These are phyloP conservation scores for Fusarium coffeatum DNA, from an alignment of 2,329 filamentous ascomycete genomes.

Conservation along the genomic window DNA sequence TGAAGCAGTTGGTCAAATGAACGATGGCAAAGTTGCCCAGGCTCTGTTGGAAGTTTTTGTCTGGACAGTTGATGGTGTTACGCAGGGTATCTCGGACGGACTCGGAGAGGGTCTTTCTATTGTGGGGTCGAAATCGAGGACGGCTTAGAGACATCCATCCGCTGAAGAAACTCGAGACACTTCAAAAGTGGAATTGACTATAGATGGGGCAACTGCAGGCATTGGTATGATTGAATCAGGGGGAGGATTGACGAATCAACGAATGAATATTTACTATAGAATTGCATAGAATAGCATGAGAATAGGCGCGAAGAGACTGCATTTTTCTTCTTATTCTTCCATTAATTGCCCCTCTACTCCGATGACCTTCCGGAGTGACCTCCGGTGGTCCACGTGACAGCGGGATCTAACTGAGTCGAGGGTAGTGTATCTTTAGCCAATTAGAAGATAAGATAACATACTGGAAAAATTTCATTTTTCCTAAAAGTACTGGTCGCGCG, in stretches of 20 bases:
- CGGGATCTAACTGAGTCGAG: constrained; percentile 2
- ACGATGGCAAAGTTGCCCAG: constrained; percentile 73
- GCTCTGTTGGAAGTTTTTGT: constrained; percentile 64
- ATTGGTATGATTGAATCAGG: not conserved
- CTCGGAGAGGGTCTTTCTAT: constrained; percentile 55
- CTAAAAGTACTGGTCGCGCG: constrained; percentile 17
- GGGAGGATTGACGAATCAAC: not conserved
- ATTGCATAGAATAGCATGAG: constrained; percentile 1
- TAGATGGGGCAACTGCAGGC: not conserved
- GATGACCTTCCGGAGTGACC: not conserved
- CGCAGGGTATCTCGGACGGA: constrained; percentile 75
- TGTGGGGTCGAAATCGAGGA: constrained; percentile 33
- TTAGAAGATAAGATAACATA: constrained; percentile 22
- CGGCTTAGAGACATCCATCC: not conserved
- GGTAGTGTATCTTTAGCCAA: constrained; percentile 9
- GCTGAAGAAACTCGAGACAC: not conserved
- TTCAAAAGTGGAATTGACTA: not conserved
- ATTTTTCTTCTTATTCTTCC: not conserved
- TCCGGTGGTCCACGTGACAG: constrained; percentile 24
- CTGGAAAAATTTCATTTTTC: constrained; percentile 26
- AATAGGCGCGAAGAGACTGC: not conserved
- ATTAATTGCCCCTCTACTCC: not conserved
- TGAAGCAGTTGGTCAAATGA: constrained; percentile 67
- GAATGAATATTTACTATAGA: not conserved
- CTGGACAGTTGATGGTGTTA: constrained; percentile 73